These are phyloP conservation scores for Ampelomyces quisqualis DNA, from an alignment of 2,329 filamentous ascomycete genomes.

Conservation along the genomic window DNA sequence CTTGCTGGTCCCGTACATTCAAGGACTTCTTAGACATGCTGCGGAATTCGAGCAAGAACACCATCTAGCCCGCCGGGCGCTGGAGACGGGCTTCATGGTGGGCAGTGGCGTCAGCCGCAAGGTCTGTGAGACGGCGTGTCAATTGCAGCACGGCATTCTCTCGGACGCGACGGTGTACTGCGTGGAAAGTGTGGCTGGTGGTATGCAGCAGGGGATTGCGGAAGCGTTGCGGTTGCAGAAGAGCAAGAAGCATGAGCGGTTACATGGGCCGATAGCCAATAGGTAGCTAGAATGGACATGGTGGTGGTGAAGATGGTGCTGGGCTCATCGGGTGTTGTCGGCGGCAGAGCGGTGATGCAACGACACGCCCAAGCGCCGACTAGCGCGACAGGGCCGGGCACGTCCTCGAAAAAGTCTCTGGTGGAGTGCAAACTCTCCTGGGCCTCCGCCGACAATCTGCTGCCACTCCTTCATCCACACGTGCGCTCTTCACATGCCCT, in stretches of 20 bases:
- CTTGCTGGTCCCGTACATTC: constrained; percentile 62
- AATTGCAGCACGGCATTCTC: constrained; percentile 64
- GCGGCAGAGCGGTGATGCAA: constrained; percentile 8
- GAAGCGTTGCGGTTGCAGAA: constrained; percentile 54
- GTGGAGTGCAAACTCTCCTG: constrained; percentile 17
- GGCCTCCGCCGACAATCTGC: constrained; percentile 9
- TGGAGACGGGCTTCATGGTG: constrained; percentile 55
- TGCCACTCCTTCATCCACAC: constrained; percentile 14
- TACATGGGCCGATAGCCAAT: no score
- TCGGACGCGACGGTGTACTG: constrained; percentile 61
- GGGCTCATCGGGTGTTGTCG: constrained; percentile 24
- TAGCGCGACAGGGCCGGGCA: constrained; percentile 15
- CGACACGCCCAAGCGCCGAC: constrained; percentile 12
- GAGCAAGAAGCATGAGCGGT: no score
- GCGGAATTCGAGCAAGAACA: constrained; percentile 67
- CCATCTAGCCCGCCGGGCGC: constrained; percentile 61
- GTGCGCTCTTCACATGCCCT: background rate
- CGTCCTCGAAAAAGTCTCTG: constrained; percentile 33
- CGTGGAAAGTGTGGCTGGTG: constrained; percentile 64
- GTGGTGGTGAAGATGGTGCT: no score
- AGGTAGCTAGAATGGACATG: no score
- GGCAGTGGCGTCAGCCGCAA: constrained; percentile 57
- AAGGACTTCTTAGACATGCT: constrained; percentile 54
- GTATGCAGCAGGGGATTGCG: constrained; percentile 64
- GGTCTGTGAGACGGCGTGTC: constrained; percentile 58